Base-by-base conservation (phyloP, 768 basidiomycete species). In the Hypholoma fasciculare region DNA sequence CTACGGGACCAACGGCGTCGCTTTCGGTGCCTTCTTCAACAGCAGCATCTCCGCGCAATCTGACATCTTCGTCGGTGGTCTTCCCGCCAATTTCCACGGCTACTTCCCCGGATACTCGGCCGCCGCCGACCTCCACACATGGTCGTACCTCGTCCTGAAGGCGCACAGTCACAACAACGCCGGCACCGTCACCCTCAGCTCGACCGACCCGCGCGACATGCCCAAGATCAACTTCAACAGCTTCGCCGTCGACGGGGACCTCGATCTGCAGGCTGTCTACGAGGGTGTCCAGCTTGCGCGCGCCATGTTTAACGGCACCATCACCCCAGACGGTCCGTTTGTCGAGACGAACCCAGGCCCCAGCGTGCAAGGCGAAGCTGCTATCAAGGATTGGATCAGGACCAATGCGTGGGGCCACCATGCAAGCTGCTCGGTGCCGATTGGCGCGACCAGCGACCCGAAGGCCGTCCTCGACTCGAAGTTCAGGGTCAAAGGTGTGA, bases 31-130 rank as follows among this genome's bases (percentile, higher is more conserved):
- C 13, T 40, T 40, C 12, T 26, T 16, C 11, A 23, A 26, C 13
- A 53, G 52, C 52, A 53, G 52, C 17, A 46, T 19, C 1, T 46
- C 52, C 23, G 27, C 39, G 38, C 39, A 36, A 39, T 40, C 26
- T 26, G 52, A 53, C 40, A 5, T 53, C 14, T 26, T 53, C 20
- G 40, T 40, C 3, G 52, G 52, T 5, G 52, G 52, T 1, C 19
- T 53, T 42, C 52, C 52, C 6, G 52, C 52, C n/a, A 53, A 40
- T 39, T 53, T 53, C 52, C 38, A 53, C 19, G 52, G 52, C 23
- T 53, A 53, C 52, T 53, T 26, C 52, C 52, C 44, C 7, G 44
- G 44, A 2, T 46, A 46, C 44, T 46, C 44, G 19, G 5, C 16
- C 7, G 52, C 52, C 7, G 9, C 26, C 11, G 40, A 53, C 11